Evolutionary conservation across 2,329 filamentous ascomycete genomes (phyloP), one percentile per base, ranked within the genome.

Genomic region (Nothomitra cinnamomea): DNA sequence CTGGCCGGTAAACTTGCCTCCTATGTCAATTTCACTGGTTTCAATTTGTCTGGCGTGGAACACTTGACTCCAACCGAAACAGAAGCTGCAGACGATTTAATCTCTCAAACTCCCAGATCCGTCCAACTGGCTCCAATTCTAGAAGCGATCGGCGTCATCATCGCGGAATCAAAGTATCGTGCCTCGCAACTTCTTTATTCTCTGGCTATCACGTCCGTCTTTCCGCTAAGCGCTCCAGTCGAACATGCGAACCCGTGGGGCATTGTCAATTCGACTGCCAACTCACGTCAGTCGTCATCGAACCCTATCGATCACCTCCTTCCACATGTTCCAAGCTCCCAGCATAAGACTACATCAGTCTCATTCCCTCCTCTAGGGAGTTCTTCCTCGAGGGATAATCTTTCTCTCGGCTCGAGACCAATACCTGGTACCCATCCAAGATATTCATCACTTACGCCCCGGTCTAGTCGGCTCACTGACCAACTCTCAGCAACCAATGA

Each of bases 111-210:
- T 6, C 75, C 77, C 1, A 69, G 72, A 13, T 71, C 70, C 15
- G 72, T 78, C 24, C 78, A 76, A 56, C 68, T 94, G 40, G 75
- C 80, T 1, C 79, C 80, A 8, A 77, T 95, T 17, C 69, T 96
- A 5, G 82, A 87, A 57, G 86, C 89, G 0, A 78, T 94, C 51
- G 76, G 81, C 19, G 76, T 81, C 47, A 83, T 95, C 49, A 77
- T 95, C 51, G 77, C 81, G 56, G 79, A 86, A 60, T 95, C 90
- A 0, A 83, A 82, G 59, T 85, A 83, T 65, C 79, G 87, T 53
- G 82, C 86, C 8, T 82, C 82, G 58, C 78, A 86, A 60, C 75
- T 86, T 50, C 67, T 83, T 43, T 82, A 77, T 56, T 83, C 83
- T 1, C 82, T 82, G 1, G 75, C 79, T 0, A 78, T 88, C 41